Evolutionary conservation across 2,329 filamentous ascomycete species (phyloP).

Genomic region (Sphaerulina populicola): DNA sequence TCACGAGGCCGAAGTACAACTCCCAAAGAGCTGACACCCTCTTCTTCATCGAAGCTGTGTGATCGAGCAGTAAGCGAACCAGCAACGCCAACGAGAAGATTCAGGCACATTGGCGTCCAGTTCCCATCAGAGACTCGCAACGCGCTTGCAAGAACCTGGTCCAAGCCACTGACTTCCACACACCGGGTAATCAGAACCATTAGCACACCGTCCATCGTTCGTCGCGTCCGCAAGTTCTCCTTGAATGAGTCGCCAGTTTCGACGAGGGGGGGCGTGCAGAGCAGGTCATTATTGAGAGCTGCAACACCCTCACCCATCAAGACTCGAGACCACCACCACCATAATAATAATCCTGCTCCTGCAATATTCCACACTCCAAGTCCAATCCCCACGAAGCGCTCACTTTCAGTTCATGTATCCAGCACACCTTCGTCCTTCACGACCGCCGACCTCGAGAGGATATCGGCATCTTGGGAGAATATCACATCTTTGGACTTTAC

Average conservation of each 20-base stretch:
- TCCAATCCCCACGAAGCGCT: background rate
- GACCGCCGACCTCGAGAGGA: background rate
- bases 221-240: too few relatives aligned
- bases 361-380: background rate
- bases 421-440: background rate
- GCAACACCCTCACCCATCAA: background rate
- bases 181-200: background rate
- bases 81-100: background rate
- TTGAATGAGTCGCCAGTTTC: too few relatives aligned
- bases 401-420: background rate
- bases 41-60: background rate
- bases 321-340: background rate
- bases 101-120: background rate
- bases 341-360: background rate
- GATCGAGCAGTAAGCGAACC: background rate
- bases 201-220: background rate
- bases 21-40: background rate
- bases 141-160: background rate
- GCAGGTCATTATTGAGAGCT: too few relatives aligned
- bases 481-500: background rate
- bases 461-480: background rate
- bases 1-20: background rate
- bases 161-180: background rate
- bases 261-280: too few relatives aligned
- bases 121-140: conserved; percentile 2